These are phyloP conservation scores for Solanum stenotomum DNA, from an alignment of 257 asterid species.

Conservation along the genomic window DNA sequence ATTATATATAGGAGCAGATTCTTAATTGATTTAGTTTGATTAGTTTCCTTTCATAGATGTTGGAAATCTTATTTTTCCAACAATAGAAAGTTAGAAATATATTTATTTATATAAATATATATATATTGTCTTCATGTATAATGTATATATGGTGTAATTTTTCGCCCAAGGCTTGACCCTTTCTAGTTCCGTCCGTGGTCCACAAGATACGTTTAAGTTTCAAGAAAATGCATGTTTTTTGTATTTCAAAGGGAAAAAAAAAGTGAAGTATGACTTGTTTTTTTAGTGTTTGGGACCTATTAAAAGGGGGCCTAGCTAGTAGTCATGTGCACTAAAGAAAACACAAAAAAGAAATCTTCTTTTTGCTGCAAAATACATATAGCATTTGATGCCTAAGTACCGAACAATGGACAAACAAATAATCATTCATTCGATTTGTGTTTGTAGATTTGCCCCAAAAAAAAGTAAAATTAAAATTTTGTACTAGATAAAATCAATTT, in stretches of 20 bases:
- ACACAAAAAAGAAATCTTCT: background rate
- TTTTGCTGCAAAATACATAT: background rate
- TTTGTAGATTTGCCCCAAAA: background rate
- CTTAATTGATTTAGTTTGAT: background rate
- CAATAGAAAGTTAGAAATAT: background rate
- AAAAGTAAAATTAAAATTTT: background rate
- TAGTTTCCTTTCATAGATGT: background rate
- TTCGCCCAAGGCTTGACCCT: background rate
- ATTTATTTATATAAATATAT: too few species aligned
- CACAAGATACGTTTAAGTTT: conserved; percentile 50
- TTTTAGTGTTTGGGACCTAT: conserved; percentile 32
- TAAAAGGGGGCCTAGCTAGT: conserved; percentile 3
- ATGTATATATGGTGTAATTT: background rate
- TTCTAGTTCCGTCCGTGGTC: conserved; percentile 13
- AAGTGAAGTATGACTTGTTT: background rate
- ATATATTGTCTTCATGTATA: background rate
- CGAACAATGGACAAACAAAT: conserved; percentile 1
- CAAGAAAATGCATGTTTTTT: conserved; percentile 11
- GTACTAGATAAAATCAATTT: background rate
- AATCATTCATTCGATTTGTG: conserved; percentile 3
- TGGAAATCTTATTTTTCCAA: background rate
- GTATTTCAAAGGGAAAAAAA: background rate
- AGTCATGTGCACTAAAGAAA: background rate
- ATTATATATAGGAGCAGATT: background rate
- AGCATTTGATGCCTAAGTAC: conserved; percentile 3